Evolutionary conservation across 805 yeast species (phyloP).

Genomic region (Metschnikowia baotianmanensis): DNA sequence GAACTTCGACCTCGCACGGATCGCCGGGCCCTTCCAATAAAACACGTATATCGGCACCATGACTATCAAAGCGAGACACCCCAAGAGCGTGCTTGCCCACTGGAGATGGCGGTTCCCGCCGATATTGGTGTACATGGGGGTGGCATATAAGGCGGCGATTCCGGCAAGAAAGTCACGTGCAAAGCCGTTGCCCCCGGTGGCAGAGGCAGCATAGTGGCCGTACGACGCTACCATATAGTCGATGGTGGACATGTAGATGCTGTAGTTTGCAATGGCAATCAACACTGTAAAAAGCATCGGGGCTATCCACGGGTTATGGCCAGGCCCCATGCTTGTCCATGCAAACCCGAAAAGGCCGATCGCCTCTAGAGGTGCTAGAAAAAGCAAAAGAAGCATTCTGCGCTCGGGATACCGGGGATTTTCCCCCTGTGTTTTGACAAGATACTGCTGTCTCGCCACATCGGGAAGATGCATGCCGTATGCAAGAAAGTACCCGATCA

Average conservation of each 20-base stretch:
- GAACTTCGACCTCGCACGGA: constrained; percentile 33
- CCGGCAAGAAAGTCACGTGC: constrained; percentile 43
- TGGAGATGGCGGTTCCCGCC: constrained; percentile 29
- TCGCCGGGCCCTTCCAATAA: constrained; percentile 40
- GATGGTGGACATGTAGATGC: constrained; percentile 44
- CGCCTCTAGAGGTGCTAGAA: constrained; percentile 37
- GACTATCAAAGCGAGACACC: constrained; percentile 32
- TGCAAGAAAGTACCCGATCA: constrained; percentile 37
- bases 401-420: constrained; percentile 27
- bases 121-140: constrained; percentile 36
- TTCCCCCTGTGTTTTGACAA: constrained; percentile 25
- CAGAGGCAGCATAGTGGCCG: constrained; percentile 43
- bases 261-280: constrained; percentile 40
- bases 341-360: constrained; percentile 42
- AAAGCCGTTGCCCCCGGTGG: constrained; percentile 44
- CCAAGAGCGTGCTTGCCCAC: constrained; percentile 41
- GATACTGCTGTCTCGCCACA: constrained; percentile 28
- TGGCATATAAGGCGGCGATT: constrained; percentile 36
- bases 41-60: constrained; percentile 37
- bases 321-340: constrained; percentile 42
- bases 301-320: constrained; percentile 39
- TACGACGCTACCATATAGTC: constrained; percentile 44
- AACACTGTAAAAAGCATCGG: constrained; percentile 37
- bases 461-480: constrained; percentile 34
- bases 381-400: constrained; percentile 32